phyloP scores from a whole-genome alignment of 1,284 basidiomycete genomes.

The Volvariella volvacea region DNA sequence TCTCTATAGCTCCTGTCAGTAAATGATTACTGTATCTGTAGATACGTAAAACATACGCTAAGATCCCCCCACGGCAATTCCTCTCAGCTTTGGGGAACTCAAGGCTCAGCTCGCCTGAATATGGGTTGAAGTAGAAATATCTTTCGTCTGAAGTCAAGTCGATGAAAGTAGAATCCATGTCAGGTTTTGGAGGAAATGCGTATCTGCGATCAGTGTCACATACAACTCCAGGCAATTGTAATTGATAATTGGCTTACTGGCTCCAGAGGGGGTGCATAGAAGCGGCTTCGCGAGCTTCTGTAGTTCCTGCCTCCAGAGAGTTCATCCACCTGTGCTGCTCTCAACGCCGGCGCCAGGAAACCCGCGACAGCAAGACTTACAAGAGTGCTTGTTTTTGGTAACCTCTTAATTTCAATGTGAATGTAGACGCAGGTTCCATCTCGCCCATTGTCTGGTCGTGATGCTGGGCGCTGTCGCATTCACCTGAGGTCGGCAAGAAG shows the following conservation, averaged over 20 bases:
- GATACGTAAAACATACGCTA: constrained; percentile 61
- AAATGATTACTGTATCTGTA: too few species aligned
- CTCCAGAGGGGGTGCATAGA: constrained; percentile 95
- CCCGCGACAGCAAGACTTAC: constrained; percentile 27
- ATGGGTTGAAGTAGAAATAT: constrained; percentile 84
- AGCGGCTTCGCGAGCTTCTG: constrained; percentile 61
- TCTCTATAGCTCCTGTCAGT: constrained; percentile 33
- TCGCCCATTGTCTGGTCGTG: constrained; percentile 73
- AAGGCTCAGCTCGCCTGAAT: constrained; percentile 91
- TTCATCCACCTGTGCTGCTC: constrained; percentile 77
- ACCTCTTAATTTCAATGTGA: constrained; percentile 72
- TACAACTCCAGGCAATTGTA: background rate
- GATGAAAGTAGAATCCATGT: constrained; percentile 42
- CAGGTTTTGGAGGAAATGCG: constrained; percentile 54
- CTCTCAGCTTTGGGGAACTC: constrained; percentile 81
- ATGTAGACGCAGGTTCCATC: constrained; percentile 79
- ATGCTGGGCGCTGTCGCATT: constrained; percentile 68
- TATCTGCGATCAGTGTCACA: constrained; percentile 42
- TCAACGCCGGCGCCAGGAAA: background rate
- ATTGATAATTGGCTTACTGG: constrained; percentile 51
- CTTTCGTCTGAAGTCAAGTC: constrained; percentile 67
- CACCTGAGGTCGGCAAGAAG: constrained; percentile 1
- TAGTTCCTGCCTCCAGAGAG: constrained; percentile 73
- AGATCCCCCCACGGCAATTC: constrained; percentile 79
- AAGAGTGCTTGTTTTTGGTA: constrained; percentile 94